A percentile compares a stretch with the other conserved stretches of the same genome.
Evolutionary conservation across 2,329 filamentous ascomycete species (phyloP).

Genomic region (Nemania sp.): DNA sequence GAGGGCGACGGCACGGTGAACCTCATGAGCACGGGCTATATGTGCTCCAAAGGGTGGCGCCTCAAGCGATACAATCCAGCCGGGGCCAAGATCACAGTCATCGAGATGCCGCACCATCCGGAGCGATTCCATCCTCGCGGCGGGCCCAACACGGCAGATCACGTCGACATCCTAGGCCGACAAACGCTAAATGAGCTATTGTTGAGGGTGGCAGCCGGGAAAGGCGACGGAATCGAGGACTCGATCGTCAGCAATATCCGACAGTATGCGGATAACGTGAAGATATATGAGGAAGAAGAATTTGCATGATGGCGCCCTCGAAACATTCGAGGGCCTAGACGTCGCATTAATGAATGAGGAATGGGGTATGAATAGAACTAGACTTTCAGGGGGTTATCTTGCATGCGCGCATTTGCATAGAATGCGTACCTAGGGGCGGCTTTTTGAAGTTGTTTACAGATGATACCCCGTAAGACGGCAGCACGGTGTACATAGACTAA

Average conservation of each 20-base stretch:
- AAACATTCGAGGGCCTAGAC: background rate
- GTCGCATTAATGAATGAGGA: too few species aligned
- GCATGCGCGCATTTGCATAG: constrained; percentile 2
- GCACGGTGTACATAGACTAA: constrained; percentile 11
- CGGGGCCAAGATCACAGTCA: constrained; percentile 76
- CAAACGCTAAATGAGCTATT: constrained; percentile 90
- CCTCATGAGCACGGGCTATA: constrained; percentile 88
- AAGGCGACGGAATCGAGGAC: constrained; percentile 77
- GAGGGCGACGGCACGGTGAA: constrained; percentile 97
- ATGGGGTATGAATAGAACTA: constrained; percentile 16
- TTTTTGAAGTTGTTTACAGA: constrained; percentile 1
- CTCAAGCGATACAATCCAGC: constrained; percentile 94
- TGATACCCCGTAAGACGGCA: constrained; percentile 3
- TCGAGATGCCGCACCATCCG: constrained; percentile 96
- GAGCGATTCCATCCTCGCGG: constrained; percentile 85
- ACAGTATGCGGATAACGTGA: constrained; percentile 80
- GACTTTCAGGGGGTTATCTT: constrained; percentile 14
- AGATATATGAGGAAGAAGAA: constrained; percentile 70
- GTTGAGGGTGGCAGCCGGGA: constrained; percentile 81
- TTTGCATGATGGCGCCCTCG: background rate
- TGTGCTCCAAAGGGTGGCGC: constrained; percentile 95
- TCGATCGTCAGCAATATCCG: constrained; percentile 78
- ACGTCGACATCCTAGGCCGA: constrained; percentile 92
- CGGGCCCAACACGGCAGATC: constrained; percentile 75
- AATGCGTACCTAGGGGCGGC: background rate